A percentile compares a stretch with the other conserved stretches of the same genome.
These are phyloP conservation scores for Aspergillus sclerotioniger DNA, from an alignment of 495 filamentous ascomycete genomes.

Conservation along the genomic window DNA sequence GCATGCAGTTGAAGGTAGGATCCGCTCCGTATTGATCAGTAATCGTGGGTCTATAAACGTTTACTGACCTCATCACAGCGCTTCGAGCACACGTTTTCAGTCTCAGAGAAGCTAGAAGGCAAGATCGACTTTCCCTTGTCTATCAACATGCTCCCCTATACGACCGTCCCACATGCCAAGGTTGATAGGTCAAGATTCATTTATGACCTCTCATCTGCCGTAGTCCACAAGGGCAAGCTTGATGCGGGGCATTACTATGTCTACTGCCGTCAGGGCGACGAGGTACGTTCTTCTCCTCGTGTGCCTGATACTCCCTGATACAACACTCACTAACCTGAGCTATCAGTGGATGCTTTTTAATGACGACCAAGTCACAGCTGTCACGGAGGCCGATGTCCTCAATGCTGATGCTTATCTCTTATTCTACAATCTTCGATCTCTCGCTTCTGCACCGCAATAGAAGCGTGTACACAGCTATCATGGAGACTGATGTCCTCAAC, in stretches of 20 bases:
- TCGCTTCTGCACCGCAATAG: conserved; percentile 28
- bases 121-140: conserved; percentile 80
- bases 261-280: conserved; percentile 76
- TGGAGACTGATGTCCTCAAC: conserved; percentile 73
- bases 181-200: conserved; percentile 54
- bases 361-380: conserved; percentile 82
- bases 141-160: conserved; percentile 86
- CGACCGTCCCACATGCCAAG: conserved; percentile 53
- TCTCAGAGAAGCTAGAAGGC: conserved; percentile 74
- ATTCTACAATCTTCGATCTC: conserved; percentile 74
- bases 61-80: conserved; percentile 48
- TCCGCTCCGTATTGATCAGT: conserved; percentile 3
- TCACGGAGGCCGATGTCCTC: conserved; percentile 74
- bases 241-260: conserved; percentile 87
- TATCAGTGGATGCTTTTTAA: conserved; percentile 86
- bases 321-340: conserved; percentile 16
- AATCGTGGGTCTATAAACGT: not conserved
- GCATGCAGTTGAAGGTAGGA: conserved; percentile 84
- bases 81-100: conserved; percentile 70
- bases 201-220: conserved; percentile 80
- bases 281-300: conserved; percentile 48
- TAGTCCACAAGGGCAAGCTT: conserved; percentile 81
- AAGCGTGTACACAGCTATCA: conserved; percentile 66
- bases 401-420: conserved; percentile 80
- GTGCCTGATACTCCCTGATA: not conserved